Percentiles rank a stretch among this genome's conserved stretches.
Conservation (phyloP, 768 basidiomycete species). For the Fomitopsis serialis region DNA sequence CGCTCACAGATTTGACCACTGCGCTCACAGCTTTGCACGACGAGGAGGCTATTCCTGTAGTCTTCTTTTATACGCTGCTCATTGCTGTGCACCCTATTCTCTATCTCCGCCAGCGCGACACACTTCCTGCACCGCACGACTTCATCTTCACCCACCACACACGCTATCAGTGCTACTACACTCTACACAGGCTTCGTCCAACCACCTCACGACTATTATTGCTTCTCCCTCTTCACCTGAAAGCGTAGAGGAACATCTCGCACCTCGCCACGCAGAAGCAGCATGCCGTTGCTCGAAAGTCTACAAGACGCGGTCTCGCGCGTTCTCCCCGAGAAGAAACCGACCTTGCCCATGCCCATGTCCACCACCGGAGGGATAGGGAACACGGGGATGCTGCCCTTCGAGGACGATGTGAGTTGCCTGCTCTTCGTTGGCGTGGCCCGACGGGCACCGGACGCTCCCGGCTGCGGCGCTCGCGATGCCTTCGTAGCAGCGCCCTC, state of each 20-base stretch:
- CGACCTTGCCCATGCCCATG: constrained; percentile 27
- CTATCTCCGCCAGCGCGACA: too few relatives aligned
- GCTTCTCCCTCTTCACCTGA: too few relatives aligned
- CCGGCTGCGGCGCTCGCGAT: constrained; percentile 5
- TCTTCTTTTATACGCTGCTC: too few relatives aligned
- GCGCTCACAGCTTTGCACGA: too few relatives aligned
- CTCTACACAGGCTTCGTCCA: too few relatives aligned
- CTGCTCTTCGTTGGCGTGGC: constrained; percentile 2
- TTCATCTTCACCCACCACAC: too few relatives aligned
- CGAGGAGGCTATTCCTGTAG: too few relatives aligned
- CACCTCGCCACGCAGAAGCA: constrained; percentile 1
- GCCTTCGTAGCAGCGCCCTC: constrained; percentile 3
- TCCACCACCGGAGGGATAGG: constrained; percentile 51
- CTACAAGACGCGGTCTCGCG: constrained; percentile 46
- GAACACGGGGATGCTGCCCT: constrained; percentile 48
- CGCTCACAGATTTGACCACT: too few relatives aligned
- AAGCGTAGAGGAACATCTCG: neutral
- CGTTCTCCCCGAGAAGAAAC: constrained; percentile 40
- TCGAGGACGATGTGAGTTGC: constrained; percentile 68
- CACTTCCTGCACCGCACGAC: too few relatives aligned
- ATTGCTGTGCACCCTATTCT: too few relatives aligned
- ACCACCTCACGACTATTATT: neutral
- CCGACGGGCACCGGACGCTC: neutral
- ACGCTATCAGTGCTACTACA: too few relatives aligned
- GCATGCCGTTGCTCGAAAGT: constrained; percentile 53